These are phyloP conservation scores for Mycena crocata DNA, from an alignment of 768 basidiomycete genomes.

Conservation along the genomic window DNA sequence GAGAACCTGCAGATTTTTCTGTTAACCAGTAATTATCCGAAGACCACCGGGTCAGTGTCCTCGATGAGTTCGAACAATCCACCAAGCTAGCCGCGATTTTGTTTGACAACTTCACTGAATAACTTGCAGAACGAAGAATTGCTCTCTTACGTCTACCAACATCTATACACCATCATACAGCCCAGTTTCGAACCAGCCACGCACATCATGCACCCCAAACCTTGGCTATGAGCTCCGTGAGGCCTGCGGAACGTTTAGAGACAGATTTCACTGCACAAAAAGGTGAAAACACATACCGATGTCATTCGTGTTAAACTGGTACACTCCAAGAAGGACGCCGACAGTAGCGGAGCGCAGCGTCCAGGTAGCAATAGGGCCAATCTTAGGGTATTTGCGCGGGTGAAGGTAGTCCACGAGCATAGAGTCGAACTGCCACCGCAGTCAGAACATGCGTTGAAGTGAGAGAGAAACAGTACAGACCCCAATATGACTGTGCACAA, in stretches of 20 bases:
- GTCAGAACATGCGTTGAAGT: background rate
- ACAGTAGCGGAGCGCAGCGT: conserved; percentile 79
- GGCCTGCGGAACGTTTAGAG: conserved; percentile 15
- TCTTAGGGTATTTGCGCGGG: conserved; percentile 89
- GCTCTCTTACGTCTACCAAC: too few species aligned
- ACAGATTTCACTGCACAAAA: background rate
- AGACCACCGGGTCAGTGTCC: too few species aligned
- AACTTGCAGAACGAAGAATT: too few species aligned
- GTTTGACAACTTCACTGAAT: too few species aligned
- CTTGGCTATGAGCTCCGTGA: conserved; percentile 33
- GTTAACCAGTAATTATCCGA: too few species aligned
- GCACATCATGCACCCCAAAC: conserved; percentile 27
- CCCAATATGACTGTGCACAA: conserved; percentile 97
- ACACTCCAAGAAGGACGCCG: conserved; percentile 88
- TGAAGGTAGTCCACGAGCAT: conserved; percentile 92
- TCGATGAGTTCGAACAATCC: too few species aligned
- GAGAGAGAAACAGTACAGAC: conserved; percentile 58
- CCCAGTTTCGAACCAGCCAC: background rate
- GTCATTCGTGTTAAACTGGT: conserved; percentile 99
- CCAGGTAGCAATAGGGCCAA: conserved; percentile 83
- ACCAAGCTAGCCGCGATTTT: too few species aligned
- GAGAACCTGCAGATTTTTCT: too few species aligned
- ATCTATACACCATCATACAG: conserved; percentile 18
- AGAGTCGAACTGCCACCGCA: conserved; percentile 70
- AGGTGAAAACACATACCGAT: conserved; percentile 74